Evolutionary conservation across 176 grass and related monocot genomes (phyloP).

Genomic region (maize (Zea mays)): Zm-B73-REFERENCE-NAM-5.0 NC_050099.1:247486501-247487000

Average conservation of each 20-base stretch:
- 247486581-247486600: neutral
- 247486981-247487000: conserved; percentile 96
- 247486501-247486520: neutral
- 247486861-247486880: neutral
- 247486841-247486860: conserved; percentile 24
- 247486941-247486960: conserved; percentile 19
- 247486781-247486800: conserved; percentile 91
- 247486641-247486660: conserved; percentile 15
- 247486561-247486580: conserved; percentile 1
- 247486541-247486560: conserved; percentile 3
- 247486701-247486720: neutral
- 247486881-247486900: conserved; percentile 17
- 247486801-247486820: conserved; percentile 98
- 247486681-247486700: neutral
- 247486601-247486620: neutral
- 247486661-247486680: neutral
- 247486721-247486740: conserved; percentile 33
- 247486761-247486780: conserved; percentile 95
- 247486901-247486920: neutral
- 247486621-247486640: neutral
- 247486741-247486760: conserved; percentile 68
- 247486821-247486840: conserved; percentile 74
- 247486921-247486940: neutral
- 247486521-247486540: neutral
- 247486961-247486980: conserved; percentile 98